Evolutionary conservation across 345 rosid species (phyloP).

Genomic region (Dovyalis caffra): DNA sequence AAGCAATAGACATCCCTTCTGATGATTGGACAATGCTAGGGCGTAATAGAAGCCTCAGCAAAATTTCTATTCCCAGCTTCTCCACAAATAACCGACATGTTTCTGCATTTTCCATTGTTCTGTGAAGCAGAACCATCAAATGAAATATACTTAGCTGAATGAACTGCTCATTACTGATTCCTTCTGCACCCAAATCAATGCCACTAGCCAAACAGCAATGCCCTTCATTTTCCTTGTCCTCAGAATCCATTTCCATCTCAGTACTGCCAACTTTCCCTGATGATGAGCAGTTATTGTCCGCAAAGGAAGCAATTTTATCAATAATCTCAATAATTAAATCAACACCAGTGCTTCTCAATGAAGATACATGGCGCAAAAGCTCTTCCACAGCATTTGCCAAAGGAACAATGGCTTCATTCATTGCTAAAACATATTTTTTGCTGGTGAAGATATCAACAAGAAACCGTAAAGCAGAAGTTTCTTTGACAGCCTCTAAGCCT

Average conservation of each 20-base stretch:
- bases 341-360: constrained; percentile 78
- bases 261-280: constrained; percentile 53
- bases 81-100: constrained; percentile 90
- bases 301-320: constrained; percentile 69
- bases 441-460: constrained; percentile 80
- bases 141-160: constrained; percentile 84
- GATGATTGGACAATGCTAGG: constrained; percentile 90
- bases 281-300: constrained; percentile 43
- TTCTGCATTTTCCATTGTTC: constrained; percentile 94
- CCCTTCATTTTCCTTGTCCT: constrained; percentile 50
- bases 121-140: constrained; percentile 87
- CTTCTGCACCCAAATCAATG: constrained; percentile 46
- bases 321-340: constrained; percentile 88
- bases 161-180: constrained; percentile 74
- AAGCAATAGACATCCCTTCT: constrained; percentile 92
- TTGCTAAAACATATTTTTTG: constrained; percentile 80
- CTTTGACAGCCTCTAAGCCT: constrained; percentile 92
- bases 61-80: constrained; percentile 90
- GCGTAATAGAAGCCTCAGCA: constrained; percentile 76
- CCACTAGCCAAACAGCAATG: constrained; percentile 45
- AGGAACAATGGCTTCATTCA: constrained; percentile 95
- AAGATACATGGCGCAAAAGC: constrained; percentile 88
- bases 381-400: constrained; percentile 95
- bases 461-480: constrained; percentile 73
- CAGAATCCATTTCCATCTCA: constrained; percentile 92